phyloP scores from a whole-genome alignment of 495 filamentous ascomycete genomes.

The Pyrenula massariospora region DNA sequence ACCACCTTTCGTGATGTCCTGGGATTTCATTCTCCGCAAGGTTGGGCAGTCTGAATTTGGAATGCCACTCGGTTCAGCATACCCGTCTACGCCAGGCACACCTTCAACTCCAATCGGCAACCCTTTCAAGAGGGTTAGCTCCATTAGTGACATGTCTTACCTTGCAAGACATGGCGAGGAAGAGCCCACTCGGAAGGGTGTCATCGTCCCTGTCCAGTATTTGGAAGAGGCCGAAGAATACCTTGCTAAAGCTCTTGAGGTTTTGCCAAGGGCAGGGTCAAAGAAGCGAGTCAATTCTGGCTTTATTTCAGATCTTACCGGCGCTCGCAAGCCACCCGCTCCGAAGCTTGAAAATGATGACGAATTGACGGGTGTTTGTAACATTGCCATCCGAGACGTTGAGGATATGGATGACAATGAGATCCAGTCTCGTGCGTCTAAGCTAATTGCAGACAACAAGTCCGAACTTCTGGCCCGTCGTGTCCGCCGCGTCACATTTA shows the following conservation, averaged over 20 bases:
- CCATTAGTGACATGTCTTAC: conserved; percentile 94
- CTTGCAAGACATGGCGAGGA: conserved; percentile 51
- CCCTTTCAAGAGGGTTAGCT: conserved; percentile 70
- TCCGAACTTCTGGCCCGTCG: conserved; percentile 69
- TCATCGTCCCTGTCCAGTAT: conserved; percentile 84
- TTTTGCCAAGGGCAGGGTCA: conserved; percentile 47
- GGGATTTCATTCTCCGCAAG: conserved; percentile 93
- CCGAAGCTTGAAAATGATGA: conserved; percentile 43
- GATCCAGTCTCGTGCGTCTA: conserved; percentile 60
- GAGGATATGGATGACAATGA: conserved; percentile 79
- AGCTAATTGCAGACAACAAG: conserved; percentile 69
- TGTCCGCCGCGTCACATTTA: conserved; percentile 86
- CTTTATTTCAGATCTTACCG: conserved; percentile 60
- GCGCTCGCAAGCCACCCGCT: conserved; percentile 52
- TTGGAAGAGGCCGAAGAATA: conserved; percentile 87
- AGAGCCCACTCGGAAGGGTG: conserved; percentile 83
- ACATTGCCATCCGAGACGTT: conserved; percentile 82
- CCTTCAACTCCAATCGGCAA: conserved; percentile 48
- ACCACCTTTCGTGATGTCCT: conserved; percentile 70
- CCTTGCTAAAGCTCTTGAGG: conserved; percentile 68
- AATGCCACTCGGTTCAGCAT: conserved; percentile 56
- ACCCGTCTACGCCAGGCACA: conserved; percentile 65
- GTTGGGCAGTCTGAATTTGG: conserved; percentile 84
- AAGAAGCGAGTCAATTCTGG: conserved; percentile 37
- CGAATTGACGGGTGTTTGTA: conserved; percentile 81